Evolutionary conservation across 2,329 filamentous ascomycete genomes (phyloP), one percentile per base, ranked within the genome.

Genomic region (Alternaria brassicicola): DNA sequence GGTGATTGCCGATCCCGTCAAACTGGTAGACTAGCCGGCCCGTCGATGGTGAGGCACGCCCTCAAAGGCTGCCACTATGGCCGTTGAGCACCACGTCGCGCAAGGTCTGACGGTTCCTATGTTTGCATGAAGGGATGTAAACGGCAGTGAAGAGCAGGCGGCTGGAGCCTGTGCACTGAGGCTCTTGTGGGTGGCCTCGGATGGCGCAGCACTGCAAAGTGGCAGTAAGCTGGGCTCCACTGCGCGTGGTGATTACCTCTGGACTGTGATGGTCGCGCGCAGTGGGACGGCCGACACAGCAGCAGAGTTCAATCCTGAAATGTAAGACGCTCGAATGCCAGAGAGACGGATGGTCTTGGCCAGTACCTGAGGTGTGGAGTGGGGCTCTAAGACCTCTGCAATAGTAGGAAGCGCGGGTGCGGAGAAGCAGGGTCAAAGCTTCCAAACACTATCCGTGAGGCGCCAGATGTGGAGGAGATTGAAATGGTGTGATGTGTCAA

Each of bases 361-460:
- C 55, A 58, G 66, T 65, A 57, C 58, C 63, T 70, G 66, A 64
- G 62, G 57, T 52, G 64, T 63, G 57, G 60, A 59, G 63, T 57
- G 66, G 63, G 65, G 60, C 54, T 65, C 63, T 70, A 62, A 73
- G 70, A 75, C 68, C 53, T 68, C 60, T 65, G 70, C 66, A 70
- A 70, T 69, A 59, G 64, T 55, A 68, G 57, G 66, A 57, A 61
- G 62, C 63, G 72, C 70, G 71, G 68, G 69, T 68, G 69, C 63
- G 65, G 70, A 73, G 65, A 61, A 55, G 52, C 61, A 49, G 65
- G 74, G 72, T 70, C 74, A 74, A 66, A 69, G 75, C 74, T 63
- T 67, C 70, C 68, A 76, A 63, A 76, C 75, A 74, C 64, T 64
- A 71, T 69, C 63, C 65, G 69, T 60, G 67, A 67, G 69, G 69